phyloP scores from a whole-genome alignment of 495 filamentous ascomycete genomes.

The Geoglossum glabrum region DNA sequence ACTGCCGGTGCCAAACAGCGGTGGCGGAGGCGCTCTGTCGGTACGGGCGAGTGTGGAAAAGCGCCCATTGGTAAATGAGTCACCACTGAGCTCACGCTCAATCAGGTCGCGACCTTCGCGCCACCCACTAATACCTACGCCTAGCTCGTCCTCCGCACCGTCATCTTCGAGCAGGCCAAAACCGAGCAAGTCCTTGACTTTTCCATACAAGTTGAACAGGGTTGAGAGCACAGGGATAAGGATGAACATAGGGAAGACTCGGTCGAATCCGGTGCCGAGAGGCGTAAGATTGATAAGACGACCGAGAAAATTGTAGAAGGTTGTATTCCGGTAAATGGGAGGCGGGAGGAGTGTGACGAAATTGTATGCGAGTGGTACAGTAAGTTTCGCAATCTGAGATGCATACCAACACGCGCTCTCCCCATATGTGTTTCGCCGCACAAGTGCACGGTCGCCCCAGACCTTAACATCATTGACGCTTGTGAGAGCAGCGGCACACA shows the following conservation, averaged over 20 bases:
- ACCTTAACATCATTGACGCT: slow-evolving; percentile 79
- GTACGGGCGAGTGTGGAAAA: background rate
- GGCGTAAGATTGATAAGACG: slow-evolving; percentile 65
- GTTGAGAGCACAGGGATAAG: slow-evolving; percentile 67
- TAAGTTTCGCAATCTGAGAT: slow-evolving; percentile 70
- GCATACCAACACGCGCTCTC: slow-evolving; percentile 93
- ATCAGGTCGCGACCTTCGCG: slow-evolving; percentile 86
- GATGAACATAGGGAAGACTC: slow-evolving; percentile 71
- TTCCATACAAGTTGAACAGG: slow-evolving; percentile 70
- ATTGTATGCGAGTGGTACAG: slow-evolving; percentile 84
- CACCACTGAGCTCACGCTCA: slow-evolving; percentile 60
- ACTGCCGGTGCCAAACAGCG: background rate
- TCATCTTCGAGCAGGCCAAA: slow-evolving; percentile 59
- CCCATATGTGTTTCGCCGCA: slow-evolving; percentile 71
- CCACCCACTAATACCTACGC: slow-evolving; percentile 69
- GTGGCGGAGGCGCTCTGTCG: background rate
- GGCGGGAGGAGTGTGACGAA: slow-evolving; percentile 73
- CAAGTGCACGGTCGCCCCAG: slow-evolving; percentile 83
- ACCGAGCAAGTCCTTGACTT: slow-evolving; percentile 53
- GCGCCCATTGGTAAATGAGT: background rate
- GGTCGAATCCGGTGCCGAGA: slow-evolving; percentile 67
- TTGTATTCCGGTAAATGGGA: slow-evolving; percentile 42
- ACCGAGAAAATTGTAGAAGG: slow-evolving; percentile 77
- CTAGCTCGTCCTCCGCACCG: slow-evolving; percentile 46
- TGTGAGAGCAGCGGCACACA: slow-evolving; percentile 67